phyloP scores from a whole-genome alignment of 169 alveolate species.

The Neospora caninum region DNA sequence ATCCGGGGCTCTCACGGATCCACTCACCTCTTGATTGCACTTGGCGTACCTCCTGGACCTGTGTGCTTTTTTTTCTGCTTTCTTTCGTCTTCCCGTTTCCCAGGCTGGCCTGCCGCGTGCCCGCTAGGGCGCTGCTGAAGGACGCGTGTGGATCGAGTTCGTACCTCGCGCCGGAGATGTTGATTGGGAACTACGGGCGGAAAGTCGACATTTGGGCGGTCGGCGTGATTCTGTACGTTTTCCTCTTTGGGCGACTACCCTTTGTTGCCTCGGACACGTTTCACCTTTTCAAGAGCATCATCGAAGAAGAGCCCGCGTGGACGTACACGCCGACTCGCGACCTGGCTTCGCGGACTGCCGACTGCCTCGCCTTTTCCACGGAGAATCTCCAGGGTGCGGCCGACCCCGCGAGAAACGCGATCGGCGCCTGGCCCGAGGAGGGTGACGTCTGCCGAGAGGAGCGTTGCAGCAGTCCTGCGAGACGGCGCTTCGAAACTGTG shows the following conservation, averaged over 20 bases:
- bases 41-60: no score
- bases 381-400: not conserved
- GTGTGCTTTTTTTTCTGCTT: no score
- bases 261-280: conserved; percentile 11
- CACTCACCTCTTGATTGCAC: no score
- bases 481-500: no score
- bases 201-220: conserved; percentile 48
- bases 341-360: not conserved
- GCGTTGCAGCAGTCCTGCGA: no score
- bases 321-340: conserved; percentile 28
- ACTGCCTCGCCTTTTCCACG: not conserved
- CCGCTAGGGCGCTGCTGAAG: not conserved
- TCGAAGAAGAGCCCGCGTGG: conserved; percentile 34
- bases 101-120: conserved; percentile 30
- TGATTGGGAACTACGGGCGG: conserved; percentile 42
- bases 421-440: no score
- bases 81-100: not conserved
- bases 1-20: no score
- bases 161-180: conserved; percentile 48
- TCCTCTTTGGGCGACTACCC: conserved; percentile 48
- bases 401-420: no score
- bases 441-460: no score
- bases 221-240: conserved; percentile 38
- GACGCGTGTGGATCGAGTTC: conserved; percentile 38
- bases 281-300: conserved; percentile 21